Evolutionary conservation across 106 monocot species (phyloP), one percentile per base, ranked within the genome.

Genomic region (Acanthochlamys bracteata): DNA sequence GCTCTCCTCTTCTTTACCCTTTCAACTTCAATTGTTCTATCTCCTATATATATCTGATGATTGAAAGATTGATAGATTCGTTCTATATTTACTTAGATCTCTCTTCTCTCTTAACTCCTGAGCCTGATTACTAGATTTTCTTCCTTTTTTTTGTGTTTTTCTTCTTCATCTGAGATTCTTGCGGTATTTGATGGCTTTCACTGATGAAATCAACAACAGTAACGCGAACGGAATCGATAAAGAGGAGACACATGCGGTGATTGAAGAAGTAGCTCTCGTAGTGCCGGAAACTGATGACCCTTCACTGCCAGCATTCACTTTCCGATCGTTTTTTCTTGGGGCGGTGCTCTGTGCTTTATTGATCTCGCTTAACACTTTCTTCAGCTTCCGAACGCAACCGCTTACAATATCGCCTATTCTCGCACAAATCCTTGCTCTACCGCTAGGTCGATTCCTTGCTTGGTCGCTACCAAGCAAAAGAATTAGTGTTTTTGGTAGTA

Each of bases 341-440:
- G 66, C 65, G 15, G 25, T 20, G 12, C 79, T 79, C 7, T 84
- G 83, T 61, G 61, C 43, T 21, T 22, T 84, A 40, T 73, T 84
- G 24, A 75, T 79, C 3, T 84, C 79, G 68, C 69, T 76, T 13
- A 84, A 84, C 76, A 75, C 75, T 67, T 84, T 91, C 78, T 91
- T 91, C 78, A 83, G 77, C 65, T 91, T 80, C 80, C 56, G 86
- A 2, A 81, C 73, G 54, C 75, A 91, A 60, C 90, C 86, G 16
- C 75, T 91, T 13, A 19, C 70, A 22, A 81, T 91, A 63, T 68
- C 80, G 23, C 79, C 86, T 39, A 71, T 86, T 46, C 83, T 80
- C 10, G 86, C 83, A 25, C 90, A 86, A 74, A 83, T 91, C 52
- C 72, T 78, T 7, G 78, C 83, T 15, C 80, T 91, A 25, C 86